Base-by-base conservation (phyloP, 1,284 basidiomycete genomes). In the Puccinia horiana region DNA sequence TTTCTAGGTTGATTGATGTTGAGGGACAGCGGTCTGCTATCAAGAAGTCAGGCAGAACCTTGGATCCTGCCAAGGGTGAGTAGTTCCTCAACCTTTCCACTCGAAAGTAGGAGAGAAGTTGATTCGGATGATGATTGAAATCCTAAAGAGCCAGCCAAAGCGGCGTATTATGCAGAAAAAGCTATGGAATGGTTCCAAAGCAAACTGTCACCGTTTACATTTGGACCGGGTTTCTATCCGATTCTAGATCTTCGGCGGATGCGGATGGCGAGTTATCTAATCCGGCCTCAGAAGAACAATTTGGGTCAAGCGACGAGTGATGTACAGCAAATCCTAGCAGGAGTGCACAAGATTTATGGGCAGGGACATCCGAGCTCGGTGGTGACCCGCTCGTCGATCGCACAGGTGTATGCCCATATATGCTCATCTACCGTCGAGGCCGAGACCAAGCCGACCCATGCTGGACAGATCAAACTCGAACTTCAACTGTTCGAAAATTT, bases 181-280 rank as follows among this genome's bases (percentile, higher is more conserved):
- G 77, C 77, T 23, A 79, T 79, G 47, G 77, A 79, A 72, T 79
- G 77, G 77, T 79, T 79, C 52, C 77, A 79, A 72, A 79, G 63
- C 11, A 79, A 79, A 40, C 54, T 79, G 29, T 70, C 65, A 42
- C 77, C 77, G 32, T 79, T 79, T 37, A 79, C 77, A 20, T 79
- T 79, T 70, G 77, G 77, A 9, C 67, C 77, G 16, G 77, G 63
- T 12, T 79, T 79, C 72, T 79, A 79, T 72, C 77, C 77, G 47
- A 79, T 79, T 32, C 52, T 79, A 44, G 77, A 79, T 52, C 65
- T 79, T 9, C 63, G 77, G 49, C 44, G 77, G 49, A 79, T 79
- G 77, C 67, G 65, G 37, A 79, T 79, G 65, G 49, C 65, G 29
- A 69, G 63, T 29, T 67, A 79, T 58, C 20, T 79, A 35, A 54